Base-by-base conservation (phyloP, 2,329 filamentous ascomycete genomes). In the Camptophora hylomeconis region DNA sequence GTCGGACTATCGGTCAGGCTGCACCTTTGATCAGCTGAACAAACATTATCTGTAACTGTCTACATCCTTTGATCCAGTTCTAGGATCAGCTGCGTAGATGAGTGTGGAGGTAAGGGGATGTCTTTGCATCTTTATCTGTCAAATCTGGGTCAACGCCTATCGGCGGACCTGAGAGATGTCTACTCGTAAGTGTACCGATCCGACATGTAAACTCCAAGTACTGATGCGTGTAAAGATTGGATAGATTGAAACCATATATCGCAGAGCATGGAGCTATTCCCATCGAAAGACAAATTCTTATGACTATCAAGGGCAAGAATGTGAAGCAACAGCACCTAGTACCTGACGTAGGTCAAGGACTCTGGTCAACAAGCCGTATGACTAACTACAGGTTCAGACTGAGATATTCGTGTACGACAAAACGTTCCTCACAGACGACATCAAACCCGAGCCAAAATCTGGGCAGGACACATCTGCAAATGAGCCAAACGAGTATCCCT, bases 361-460 rank as follows among this genome's bases (percentile, higher is more conserved):
- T n/a, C 19, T n/a, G 21, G 19, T 23, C 11, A 13, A 22, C 10
- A n/a, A 32, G 17, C 10, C 13, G 17, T 6, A n/a, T 40, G n/a
- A 31, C 21, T 27, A 37, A 41, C 30, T n/a, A n/a, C n/a, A n/a
- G n/a, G n/a, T n/a, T n/a, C 43, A 92, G 78, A 80, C 73, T 42
- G 84, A 95, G 52, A 75, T 98, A 33, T 95, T 80, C 51, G 72
- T 95, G 29, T 98, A 92, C 56, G 84, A 94, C 54, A 79, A 84
- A 38, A 74, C 76, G 42, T 72, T 78, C 45, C 73, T 78, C 28
- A 54, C 50, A 35, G 51, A 58, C 24, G 58, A 50, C 49, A 60
- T 46, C 35, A 53, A 76, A 40, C 54, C 71, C 38, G 48, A 60
- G 47, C 46, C 51, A 28, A 57, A 65, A 26, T 61, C 67, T 28